phyloP scores from a whole-genome alignment of 108 stramenopile species.

The Epithemia pelagica region DNA sequence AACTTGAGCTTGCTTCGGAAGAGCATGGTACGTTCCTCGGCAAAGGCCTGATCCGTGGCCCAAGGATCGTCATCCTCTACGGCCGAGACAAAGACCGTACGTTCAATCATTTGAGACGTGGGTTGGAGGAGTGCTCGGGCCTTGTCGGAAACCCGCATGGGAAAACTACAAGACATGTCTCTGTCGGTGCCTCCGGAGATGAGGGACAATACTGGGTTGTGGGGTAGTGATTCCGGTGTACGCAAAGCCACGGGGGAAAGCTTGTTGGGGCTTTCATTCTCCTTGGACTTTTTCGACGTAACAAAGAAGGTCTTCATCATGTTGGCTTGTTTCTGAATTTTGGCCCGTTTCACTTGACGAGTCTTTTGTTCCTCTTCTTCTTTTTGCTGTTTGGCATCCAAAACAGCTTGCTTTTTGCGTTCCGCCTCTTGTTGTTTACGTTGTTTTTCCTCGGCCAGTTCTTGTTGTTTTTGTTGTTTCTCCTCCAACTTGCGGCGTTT shows the following conservation, averaged over 20 bases:
- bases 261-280: constrained; percentile 6
- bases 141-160: constrained; percentile 12
- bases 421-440: constrained; percentile 32
- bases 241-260: not conserved
- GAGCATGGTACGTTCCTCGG: constrained; percentile 51
- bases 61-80: constrained; percentile 26
- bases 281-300: constrained; percentile 22
- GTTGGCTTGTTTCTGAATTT: constrained; percentile 52
- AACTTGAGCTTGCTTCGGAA: constrained; percentile 77
- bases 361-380: constrained; percentile 19
- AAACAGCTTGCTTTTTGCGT: constrained; percentile 10
- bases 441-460: constrained; percentile 26
- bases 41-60: constrained; percentile 51
- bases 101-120: constrained; percentile 15
- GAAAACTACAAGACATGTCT: constrained; percentile 7
- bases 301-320: constrained; percentile 64
- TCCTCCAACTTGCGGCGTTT: constrained; percentile 37
- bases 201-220: not conserved
- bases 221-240: not conserved
- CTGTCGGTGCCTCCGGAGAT: not conserved
- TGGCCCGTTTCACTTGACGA: constrained; percentile 22
- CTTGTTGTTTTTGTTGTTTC: constrained; percentile 24
- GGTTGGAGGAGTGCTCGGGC: constrained; percentile 26
- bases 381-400: constrained; percentile 12
- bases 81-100: constrained; percentile 33